A percentile compares a stretch with the other conserved stretches of the same genome.
Conservation (phyloP, 768 basidiomycete genomes). For the Lyophyllum atratum region DNA sequence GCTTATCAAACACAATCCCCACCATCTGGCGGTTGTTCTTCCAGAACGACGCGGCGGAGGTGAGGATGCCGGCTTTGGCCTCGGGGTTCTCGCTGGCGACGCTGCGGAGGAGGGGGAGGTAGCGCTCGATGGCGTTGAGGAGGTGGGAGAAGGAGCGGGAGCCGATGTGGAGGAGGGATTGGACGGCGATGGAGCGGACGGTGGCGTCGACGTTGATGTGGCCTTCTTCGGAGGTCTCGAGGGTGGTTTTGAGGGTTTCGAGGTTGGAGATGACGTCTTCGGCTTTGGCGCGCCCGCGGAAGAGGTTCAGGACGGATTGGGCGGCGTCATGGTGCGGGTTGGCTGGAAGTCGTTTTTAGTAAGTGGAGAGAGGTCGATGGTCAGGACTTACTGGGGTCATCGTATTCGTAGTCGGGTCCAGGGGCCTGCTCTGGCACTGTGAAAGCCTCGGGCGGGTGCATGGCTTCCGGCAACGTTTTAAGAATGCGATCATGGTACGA, state of each 20-base stretch:
- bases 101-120: constrained; percentile 72
- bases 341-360: constrained; percentile 40
- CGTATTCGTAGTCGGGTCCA: constrained; percentile 81
- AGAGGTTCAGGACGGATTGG: constrained; percentile 71
- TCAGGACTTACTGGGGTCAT: constrained; percentile 63
- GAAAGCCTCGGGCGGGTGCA: constrained; percentile 65
- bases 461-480: constrained; percentile 82
- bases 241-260: constrained; percentile 63
- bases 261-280: constrained; percentile 80
- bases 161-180: constrained; percentile 89
- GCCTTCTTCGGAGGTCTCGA: constrained; percentile 62
- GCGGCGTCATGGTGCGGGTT: constrained; percentile 82
- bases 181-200: constrained; percentile 78
- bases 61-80: constrained; percentile 72
- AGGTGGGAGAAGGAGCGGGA: constrained; percentile 97
- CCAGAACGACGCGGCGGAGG: constrained; percentile 80
- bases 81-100: constrained; percentile 53
- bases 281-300: constrained; percentile 79
- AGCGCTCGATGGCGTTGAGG: constrained; percentile 96
- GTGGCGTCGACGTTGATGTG: constrained; percentile 63
- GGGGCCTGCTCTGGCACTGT: constrained; percentile 74
- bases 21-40: constrained; percentile 82
- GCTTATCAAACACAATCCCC: constrained; percentile 92
- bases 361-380: background rate
- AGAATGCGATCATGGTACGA: constrained; percentile 93